phyloP scores from a whole-genome alignment of 2,329 filamentous ascomycete genomes.

The Hymenoscyphus linearis region DNA sequence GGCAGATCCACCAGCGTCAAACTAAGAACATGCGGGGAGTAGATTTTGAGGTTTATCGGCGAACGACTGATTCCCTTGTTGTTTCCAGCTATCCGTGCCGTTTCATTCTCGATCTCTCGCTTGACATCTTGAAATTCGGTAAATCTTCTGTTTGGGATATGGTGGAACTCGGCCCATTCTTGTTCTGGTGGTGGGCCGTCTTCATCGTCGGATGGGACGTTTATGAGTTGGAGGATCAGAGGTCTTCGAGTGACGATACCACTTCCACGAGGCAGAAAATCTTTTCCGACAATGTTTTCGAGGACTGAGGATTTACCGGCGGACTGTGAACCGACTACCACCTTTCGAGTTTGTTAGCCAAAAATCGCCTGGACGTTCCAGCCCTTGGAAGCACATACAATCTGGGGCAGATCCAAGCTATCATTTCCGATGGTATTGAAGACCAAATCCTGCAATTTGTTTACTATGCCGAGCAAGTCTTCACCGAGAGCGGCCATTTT shows the following conservation, averaged over 20 bases:
- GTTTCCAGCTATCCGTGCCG: slow-evolving; percentile 84
- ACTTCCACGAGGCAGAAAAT: slow-evolving; percentile 93
- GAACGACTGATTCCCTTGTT: slow-evolving; percentile 98
- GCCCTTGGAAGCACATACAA: slow-evolving; percentile 56
- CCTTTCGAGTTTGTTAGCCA: slow-evolving; percentile 38
- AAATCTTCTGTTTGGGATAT: slow-evolving; percentile 83
- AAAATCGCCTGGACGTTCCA: slow-evolving; percentile 12
- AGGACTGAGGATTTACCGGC: slow-evolving; percentile 98
- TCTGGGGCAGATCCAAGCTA: slow-evolving; percentile 93
- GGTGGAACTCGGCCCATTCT: slow-evolving; percentile 93
- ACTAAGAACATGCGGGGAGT: slow-evolving; percentile 94
- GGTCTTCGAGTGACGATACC: slow-evolving; percentile 94
- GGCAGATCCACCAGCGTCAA: slow-evolving; percentile 94
- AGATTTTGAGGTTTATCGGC: slow-evolving; percentile 97
- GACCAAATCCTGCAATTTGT: slow-evolving; percentile 96
- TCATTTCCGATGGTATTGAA: slow-evolving; percentile 99
- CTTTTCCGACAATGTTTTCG: slow-evolving; percentile 96
- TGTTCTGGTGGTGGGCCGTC: slow-evolving; percentile 66
- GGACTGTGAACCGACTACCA: slow-evolving; percentile 96
- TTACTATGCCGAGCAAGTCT: slow-evolving; percentile 90
- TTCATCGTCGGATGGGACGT: slow-evolving; percentile 68
- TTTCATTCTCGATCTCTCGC: slow-evolving; percentile 95
- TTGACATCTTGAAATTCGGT: slow-evolving; percentile 91
- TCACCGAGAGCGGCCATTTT: slow-evolving; percentile 91
- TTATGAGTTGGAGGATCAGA: slow-evolving; percentile 96